Conservation (phyloP, 371 early-diverging fungal genomes). For the Furculomyces boomerangus region DNA sequence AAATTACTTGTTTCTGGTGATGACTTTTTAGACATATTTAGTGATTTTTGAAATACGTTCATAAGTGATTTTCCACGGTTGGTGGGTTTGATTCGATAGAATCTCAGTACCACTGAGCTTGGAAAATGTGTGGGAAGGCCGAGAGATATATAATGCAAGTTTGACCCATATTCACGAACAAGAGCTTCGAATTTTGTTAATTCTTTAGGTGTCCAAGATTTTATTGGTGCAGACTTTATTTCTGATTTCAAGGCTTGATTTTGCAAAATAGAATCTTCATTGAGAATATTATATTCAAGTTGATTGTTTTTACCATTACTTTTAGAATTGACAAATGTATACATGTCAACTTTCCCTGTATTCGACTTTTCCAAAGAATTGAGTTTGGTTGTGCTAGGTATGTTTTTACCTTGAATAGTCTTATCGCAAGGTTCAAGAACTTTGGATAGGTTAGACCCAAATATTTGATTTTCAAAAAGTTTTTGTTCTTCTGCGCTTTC, state of each 20-base stretch:
- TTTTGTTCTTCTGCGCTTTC: too few species aligned
- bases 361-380: too few species aligned
- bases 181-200: conserved; percentile 44
- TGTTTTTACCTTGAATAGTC: too few species aligned
- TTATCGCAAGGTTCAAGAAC: too few species aligned
- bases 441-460: too few species aligned
- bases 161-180: conserved; percentile 47
- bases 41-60: conserved; percentile 7
- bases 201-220: conserved; percentile 37
- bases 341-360: background rate
- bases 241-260: background rate
- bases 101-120: conserved; percentile 9
- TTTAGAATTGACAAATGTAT: background rate
- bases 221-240: background rate
- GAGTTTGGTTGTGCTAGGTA: too few species aligned
- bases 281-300: background rate
- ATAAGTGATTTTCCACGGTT: conserved; percentile 21
- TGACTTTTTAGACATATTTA: background rate
- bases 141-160: conserved; percentile 33
- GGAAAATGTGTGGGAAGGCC: background rate
- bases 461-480: too few species aligned
- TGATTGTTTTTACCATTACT: background rate
- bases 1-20: background rate
- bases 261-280: too few species aligned
- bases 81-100: conserved; percentile 27